Evolutionary conservation across 139 green algal species (phyloP), one percentile per base, ranked within the genome.

Genomic region (Deuterostichococcus epilithicus): DNA sequence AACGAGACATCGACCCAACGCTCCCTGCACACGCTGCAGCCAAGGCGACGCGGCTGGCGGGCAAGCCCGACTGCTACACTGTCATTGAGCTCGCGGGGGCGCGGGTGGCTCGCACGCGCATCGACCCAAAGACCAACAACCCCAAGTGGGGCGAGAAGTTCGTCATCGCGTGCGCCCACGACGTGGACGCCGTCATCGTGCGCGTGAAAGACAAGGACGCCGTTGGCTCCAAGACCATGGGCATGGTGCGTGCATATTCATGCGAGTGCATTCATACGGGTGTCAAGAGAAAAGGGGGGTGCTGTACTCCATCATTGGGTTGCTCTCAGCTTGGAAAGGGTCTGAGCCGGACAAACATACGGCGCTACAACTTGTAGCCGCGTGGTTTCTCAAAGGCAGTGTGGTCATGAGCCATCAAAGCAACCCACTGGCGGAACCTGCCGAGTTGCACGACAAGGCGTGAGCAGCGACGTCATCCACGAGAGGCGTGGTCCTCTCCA

Each of bases 81-180:
- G 52, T 63, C 18, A 63, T 69, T 23, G 32, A 69, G 63, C 63
- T 69, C 5, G 63, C 5, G 28, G n/a, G 63, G 3, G 63, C 30
- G 25, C 4, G 73, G 38, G 78, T 74, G 68, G 78, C 73, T 8
- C 60, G 73, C 13, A 79, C 78, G 0, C 44, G 67, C 44, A 70
- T 79, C 28, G 47, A 66, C 4, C n/a, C 28, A 10, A 35, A 76
- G 44, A 74, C 34, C 35, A 59, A 44, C 23, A 5, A 72, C 52
- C 78, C 78, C 30, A 37, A 68, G 33, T 83, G 73, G 73, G 23
- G 78, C 30, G 78, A 83, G 47, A n/a, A 63, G 1, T 83, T 83
- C 47, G 10, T 52, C n/a, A 79, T 83, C 22, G 42, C 75, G 34
- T 74, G 78, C 39, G 78, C 78, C 33, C 73, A 83, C 37, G 47